Evolutionary conservation across 768 basidiomycete genomes (phyloP).

Genomic region (Tylopilus cervinicoccineus): DNA sequence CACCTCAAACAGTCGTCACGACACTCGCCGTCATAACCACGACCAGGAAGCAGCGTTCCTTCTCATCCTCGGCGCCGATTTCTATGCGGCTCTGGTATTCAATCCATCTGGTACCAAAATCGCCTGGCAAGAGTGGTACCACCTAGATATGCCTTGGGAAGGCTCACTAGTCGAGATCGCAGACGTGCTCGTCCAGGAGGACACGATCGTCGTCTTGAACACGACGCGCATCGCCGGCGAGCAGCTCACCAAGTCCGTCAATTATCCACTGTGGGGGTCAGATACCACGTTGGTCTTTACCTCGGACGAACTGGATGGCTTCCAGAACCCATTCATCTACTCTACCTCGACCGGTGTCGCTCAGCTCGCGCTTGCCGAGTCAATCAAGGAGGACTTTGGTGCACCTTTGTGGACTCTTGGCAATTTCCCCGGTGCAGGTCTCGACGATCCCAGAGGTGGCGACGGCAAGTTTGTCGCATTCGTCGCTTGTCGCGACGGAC

Average conservation of each 20-base stretch:
- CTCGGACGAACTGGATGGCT: conserved; percentile 56
- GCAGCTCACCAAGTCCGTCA: conserved; percentile 45
- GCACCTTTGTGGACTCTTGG: conserved; percentile 54
- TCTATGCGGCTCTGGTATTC: conserved; percentile 62
- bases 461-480: conserved; percentile 26
- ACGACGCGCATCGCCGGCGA: conserved; percentile 48
- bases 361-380: conserved; percentile 31
- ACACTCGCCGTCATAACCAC: conserved; percentile 56
- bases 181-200: conserved; percentile 33
- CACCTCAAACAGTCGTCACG: conserved; percentile 39
- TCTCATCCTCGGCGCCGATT: conserved; percentile 60
- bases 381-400: conserved; percentile 54
- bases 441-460: conserved; percentile 30
- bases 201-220: conserved; percentile 35
- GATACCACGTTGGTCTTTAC: conserved; percentile 59
- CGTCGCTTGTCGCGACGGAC: conserved; percentile 31
- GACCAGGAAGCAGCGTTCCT: conserved; percentile 37
- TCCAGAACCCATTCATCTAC: conserved; percentile 63
- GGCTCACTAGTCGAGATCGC: conserved; percentile 54
- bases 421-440: conserved; percentile 42
- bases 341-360: conserved; percentile 30
- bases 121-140: conserved; percentile 65
- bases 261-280: conserved; percentile 57
- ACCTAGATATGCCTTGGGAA: conserved; percentile 74
- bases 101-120: conserved; percentile 55